A percentile compares a stretch with the other conserved stretches of the same genome.
Evolutionary conservation across 139 green algal genomes (phyloP).

Genomic region (Micractinium conductrix): DNA sequence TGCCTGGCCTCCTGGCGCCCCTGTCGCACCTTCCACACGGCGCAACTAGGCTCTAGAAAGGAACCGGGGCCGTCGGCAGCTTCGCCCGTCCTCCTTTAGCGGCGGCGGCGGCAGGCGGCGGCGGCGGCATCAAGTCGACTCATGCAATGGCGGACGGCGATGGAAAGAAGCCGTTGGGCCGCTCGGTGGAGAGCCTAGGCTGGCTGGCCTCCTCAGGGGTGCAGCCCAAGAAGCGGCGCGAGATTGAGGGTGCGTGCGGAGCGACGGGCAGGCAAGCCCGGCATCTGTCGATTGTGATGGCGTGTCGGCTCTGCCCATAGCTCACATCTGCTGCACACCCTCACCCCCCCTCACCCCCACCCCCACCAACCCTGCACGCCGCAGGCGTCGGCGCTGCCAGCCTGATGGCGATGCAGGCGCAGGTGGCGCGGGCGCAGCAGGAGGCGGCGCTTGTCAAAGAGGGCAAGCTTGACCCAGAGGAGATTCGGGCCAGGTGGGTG

Average conservation of each 20-base stretch:
- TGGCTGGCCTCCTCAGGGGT: slow-evolving; percentile 77
- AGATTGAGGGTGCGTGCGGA: slow-evolving; percentile 70
- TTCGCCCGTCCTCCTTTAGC: no score
- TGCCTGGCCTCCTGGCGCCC: no score
- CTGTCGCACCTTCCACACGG: no score
- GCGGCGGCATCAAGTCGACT: not conserved
- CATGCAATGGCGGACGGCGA: not conserved
- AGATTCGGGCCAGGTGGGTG: slow-evolving; percentile 26
- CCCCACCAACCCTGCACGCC: no score
- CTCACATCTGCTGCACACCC: no score
- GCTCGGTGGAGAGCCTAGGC: slow-evolving; percentile 57
- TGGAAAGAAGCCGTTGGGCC: slow-evolving; percentile 11
- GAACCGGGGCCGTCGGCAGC: no score
- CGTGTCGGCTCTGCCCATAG: no score
- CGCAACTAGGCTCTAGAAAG: no score
- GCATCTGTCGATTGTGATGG: no score
- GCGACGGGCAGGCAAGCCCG: not conserved
- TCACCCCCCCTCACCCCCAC: no score
- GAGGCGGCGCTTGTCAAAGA: slow-evolving; percentile 51
- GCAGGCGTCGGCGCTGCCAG: slow-evolving; percentile 67
- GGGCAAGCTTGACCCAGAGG: slow-evolving; percentile 37
- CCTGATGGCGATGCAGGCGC: slow-evolving; percentile 79
- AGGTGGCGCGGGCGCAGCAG: slow-evolving; percentile 78
- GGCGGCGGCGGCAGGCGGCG: not conserved
- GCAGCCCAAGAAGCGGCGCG: slow-evolving; percentile 68